Evolutionary conservation across 805 yeast species (phyloP).

Genomic region (Saccharomyces jurei): DNA sequence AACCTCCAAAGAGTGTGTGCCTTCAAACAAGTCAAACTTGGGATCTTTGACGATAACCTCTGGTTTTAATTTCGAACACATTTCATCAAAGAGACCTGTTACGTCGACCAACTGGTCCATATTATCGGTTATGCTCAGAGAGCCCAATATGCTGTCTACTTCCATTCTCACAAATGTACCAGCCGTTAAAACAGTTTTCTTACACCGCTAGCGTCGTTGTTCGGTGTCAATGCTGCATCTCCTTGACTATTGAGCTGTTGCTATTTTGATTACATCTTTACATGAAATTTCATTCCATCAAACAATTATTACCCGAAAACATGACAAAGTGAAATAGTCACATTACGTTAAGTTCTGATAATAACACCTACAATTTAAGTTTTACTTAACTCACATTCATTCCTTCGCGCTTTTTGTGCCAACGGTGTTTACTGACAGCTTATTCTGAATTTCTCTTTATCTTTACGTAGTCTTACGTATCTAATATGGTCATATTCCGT

Average conservation of each 20-base stretch:
- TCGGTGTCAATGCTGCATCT: not conserved
- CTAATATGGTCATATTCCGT: not conserved
- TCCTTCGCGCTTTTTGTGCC: not conserved
- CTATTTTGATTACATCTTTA: not conserved
- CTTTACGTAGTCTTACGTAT: not conserved
- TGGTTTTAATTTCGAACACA: conserved; percentile 34
- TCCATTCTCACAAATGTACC: not conserved
- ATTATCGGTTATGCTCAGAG: conserved; percentile 1
- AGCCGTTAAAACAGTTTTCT: not conserved
- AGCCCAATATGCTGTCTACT: not conserved
- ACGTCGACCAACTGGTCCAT: conserved; percentile 38
- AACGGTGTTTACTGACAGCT: not conserved
- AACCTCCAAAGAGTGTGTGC: conserved; percentile 81
- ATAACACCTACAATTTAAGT: not conserved
- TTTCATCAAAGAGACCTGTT: conserved; percentile 42
- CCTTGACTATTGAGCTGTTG: not conserved
- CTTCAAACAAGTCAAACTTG: conserved; percentile 62
- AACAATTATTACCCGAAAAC: not conserved
- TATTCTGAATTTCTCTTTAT: not conserved
- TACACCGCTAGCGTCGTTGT: not conserved
- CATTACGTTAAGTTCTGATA: not conserved
- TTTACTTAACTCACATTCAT: not conserved
- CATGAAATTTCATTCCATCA: not conserved
- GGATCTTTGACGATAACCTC: conserved; percentile 54
- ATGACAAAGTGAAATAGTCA: not conserved